phyloP scores from a whole-genome alignment of 805 yeast species.

The Wickerhamiella qilinensis region DNA sequence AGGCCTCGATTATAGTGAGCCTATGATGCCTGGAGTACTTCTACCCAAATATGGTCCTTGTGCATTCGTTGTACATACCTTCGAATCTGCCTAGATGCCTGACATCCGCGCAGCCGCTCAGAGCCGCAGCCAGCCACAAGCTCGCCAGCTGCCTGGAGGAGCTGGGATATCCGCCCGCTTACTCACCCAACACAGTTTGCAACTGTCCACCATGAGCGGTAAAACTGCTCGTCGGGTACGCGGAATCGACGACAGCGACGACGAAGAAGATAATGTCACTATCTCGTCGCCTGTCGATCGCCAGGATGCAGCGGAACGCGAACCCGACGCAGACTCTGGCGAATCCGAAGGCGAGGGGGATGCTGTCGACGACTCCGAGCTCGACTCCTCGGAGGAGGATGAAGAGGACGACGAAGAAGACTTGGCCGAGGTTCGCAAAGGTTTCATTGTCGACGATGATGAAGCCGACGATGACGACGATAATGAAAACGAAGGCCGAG shows the following conservation, averaged over 20 bases:
- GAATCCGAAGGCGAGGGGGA: constrained; percentile 29
- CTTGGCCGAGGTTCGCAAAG: constrained; percentile 65
- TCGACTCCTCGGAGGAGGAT: constrained; percentile 79
- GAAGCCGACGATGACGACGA: constrained; percentile 43
- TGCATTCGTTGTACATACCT: no score
- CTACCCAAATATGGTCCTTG: no score
- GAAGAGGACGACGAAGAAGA: constrained; percentile 91
- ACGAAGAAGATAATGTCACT: constrained; percentile 8
- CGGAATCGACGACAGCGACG: constrained; percentile 9
- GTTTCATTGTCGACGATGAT: constrained; percentile 87
- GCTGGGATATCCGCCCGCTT: no score
- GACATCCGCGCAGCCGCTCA: no score
- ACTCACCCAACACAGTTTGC: not conserved
- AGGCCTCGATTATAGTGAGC: no score
- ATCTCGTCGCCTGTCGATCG: not conserved
- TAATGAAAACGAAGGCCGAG: constrained; percentile 9
- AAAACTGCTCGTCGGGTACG: constrained; percentile 4
- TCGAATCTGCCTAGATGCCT: no score
- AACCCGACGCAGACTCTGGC: constrained; percentile 16
- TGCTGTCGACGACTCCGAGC: constrained; percentile 26
- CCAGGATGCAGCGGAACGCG: not conserved
- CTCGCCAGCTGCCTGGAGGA: no score
- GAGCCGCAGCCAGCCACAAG: no score
- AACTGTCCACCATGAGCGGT: not conserved
- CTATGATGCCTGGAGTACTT: no score